Conservation (phyloP, 176 grass and related monocot species). For the Zizania latifolia region DNA sequence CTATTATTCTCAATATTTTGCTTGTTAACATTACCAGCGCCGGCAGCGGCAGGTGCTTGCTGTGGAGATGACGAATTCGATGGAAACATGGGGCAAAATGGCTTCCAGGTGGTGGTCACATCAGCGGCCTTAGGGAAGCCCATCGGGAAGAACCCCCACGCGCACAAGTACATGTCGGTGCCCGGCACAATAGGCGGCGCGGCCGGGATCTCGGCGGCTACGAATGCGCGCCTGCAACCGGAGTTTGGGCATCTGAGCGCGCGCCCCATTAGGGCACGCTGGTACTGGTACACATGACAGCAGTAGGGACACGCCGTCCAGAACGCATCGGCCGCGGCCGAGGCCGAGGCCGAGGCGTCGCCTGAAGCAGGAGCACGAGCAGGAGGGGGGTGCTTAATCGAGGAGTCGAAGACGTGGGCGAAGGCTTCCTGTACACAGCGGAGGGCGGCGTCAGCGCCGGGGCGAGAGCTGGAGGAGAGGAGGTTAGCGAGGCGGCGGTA, state of each 20-base stretch:
- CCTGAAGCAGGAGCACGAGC: constrained; percentile 16
- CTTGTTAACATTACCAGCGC: constrained; percentile 2
- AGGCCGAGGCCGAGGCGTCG: neutral
- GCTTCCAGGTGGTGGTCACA: constrained; percentile 69
- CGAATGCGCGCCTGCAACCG: constrained; percentile 53
- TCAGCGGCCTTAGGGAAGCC: constrained; percentile 66
- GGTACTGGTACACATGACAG: constrained; percentile 76
- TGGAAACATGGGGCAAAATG: constrained; percentile 59
- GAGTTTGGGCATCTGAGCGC: constrained; percentile 66
- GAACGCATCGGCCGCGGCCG: constrained; percentile 41
- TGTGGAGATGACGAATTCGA: constrained; percentile 21
- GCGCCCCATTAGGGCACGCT: constrained; percentile 44
- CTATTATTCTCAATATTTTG: constrained; percentile 19
- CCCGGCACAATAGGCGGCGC: constrained; percentile 74
- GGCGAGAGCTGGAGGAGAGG: constrained; percentile 50
- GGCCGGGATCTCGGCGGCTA: constrained; percentile 58
- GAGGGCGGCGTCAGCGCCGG: constrained; percentile 58
- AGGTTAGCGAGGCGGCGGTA: constrained; percentile 69
- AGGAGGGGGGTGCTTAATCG: neutral
- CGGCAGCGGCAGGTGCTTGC: constrained; percentile 31
- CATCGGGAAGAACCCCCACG: constrained; percentile 89
- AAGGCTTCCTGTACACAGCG: constrained; percentile 58
- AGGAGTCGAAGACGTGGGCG: constrained; percentile 50
- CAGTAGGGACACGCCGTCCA: constrained; percentile 90
- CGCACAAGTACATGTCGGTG: constrained; percentile 81